Evolutionary conservation across 345 rosid species (phyloP).

Genomic region (Euphorbia pulcherrima): DNA sequence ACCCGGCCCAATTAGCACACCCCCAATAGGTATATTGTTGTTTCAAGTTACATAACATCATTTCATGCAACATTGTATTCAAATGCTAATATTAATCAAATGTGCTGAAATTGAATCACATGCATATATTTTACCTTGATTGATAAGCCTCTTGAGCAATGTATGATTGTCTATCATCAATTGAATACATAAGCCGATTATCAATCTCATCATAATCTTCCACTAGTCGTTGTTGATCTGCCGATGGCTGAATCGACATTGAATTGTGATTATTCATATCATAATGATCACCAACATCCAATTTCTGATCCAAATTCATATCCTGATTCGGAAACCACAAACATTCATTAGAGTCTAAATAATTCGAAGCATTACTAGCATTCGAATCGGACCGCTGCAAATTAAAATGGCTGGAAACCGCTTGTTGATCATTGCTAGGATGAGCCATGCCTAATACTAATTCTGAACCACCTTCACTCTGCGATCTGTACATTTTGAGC

Average conservation of each 20-base stretch:
- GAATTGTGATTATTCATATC: conserved; percentile 25
- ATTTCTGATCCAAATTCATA: background rate
- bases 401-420: background rate
- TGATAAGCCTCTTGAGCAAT: no score
- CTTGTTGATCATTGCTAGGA: conserved; percentile 22
- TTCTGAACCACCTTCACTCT: conserved; percentile 41
- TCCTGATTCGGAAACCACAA: conserved; percentile 44
- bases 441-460: conserved; percentile 77
- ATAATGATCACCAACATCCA: background rate
- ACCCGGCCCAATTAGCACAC: no score
- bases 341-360: conserved; percentile 44
- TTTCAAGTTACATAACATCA: no score
- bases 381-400: conserved; percentile 41
- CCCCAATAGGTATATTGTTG: no score
- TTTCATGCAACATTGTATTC: no score
- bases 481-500: conserved; percentile 47
- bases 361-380: conserved; percentile 23
- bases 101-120: no score
- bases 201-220: no score
- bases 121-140: no score
- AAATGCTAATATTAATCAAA: no score
- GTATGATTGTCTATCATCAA: no score
- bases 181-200: no score
- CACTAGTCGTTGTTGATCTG: no score
- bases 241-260: conserved; percentile 43